These are phyloP conservation scores for Flagelloscypha sp. DNA, from an alignment of 768 basidiomycete genomes.

Conservation along the genomic window DNA sequence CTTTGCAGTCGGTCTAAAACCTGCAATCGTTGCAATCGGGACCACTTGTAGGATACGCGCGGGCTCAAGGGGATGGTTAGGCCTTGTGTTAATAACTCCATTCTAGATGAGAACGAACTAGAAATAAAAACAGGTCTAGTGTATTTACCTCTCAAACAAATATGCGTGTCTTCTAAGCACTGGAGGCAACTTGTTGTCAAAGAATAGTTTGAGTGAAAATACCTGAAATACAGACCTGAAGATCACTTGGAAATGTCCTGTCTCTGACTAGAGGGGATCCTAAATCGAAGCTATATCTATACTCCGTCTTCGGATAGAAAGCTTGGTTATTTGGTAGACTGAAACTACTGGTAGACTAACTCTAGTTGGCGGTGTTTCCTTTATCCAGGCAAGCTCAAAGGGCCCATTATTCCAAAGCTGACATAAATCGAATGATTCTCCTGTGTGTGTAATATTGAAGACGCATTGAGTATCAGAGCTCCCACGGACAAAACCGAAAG, in stretches of 20 bases:
- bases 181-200: conserved; percentile 6
- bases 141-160: conserved; percentile 22
- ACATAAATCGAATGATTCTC: conserved; percentile 19
- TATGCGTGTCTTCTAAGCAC: conserved; percentile 24
- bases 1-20: conserved; percentile 15
- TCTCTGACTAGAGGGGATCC: conserved; percentile 16
- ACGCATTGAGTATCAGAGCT: too few species aligned
- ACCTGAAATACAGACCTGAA: conserved; percentile 17
- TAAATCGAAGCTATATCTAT: conserved; percentile 21
- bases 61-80: conserved; percentile 26
- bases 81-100: conserved; percentile 22
- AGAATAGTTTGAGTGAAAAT: background rate
- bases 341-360: too few species aligned
- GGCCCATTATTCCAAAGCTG: conserved; percentile 13
- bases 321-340: too few species aligned
- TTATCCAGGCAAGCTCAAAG: conserved; percentile 11
- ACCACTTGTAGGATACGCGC: conserved; percentile 26
- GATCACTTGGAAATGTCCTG: conserved; percentile 20
- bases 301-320: conserved; percentile 18
- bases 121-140: background rate
- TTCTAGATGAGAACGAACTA: conserved; percentile 1
- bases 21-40: conserved; percentile 16
- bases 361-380: conserved; percentile 26
- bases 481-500: too few species aligned
- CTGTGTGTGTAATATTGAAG: conserved; percentile 15